Evolutionary conservation across 2,329 filamentous ascomycete species (phyloP).

Genomic region (Basipetospora chlamydospora): DNA sequence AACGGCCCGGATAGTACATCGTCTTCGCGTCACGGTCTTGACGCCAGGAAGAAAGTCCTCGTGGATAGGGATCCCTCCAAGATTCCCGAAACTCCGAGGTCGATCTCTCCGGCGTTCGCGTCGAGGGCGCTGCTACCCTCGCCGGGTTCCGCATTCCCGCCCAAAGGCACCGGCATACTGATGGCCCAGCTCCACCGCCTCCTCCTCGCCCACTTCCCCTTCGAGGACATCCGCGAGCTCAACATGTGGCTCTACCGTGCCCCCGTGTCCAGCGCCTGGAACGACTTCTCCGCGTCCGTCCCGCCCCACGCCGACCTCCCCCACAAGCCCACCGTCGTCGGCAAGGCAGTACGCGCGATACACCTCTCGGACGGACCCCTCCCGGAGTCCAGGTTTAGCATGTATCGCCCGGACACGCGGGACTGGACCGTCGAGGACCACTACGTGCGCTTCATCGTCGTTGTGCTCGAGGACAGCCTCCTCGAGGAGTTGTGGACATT

Average conservation of each 20-base stretch:
- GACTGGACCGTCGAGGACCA: slow-evolving; percentile 22
- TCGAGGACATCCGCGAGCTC: slow-evolving; percentile 19
- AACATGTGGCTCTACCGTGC: slow-evolving; percentile 19
- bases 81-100: too few species aligned
- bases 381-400: slow-evolving; percentile 15
- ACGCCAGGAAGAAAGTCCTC: too few species aligned
- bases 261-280: slow-evolving; percentile 20
- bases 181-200: slow-evolving; percentile 22
- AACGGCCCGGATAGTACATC: too few species aligned
- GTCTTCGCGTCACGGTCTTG: too few species aligned
- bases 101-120: too few species aligned
- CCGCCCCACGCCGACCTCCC: slow-evolving; percentile 20
- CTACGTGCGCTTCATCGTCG: slow-evolving; percentile 22
- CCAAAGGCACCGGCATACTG: slow-evolving; percentile 8
- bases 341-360: slow-evolving; percentile 16
- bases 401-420: slow-evolving; percentile 22
- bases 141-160: too few species aligned
- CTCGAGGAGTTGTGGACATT: slow-evolving; percentile 18
- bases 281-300: slow-evolving; percentile 16
- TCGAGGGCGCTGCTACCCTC: too few species aligned
- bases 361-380: slow-evolving; percentile 13
- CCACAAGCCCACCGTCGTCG: slow-evolving; percentile 12
- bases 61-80: too few species aligned
- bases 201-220: slow-evolving; percentile 23
- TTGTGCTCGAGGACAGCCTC: slow-evolving; percentile 20